Conservation (phyloP, 768 basidiomycete species). For the Boletus rufocinnamomeus region DNA sequence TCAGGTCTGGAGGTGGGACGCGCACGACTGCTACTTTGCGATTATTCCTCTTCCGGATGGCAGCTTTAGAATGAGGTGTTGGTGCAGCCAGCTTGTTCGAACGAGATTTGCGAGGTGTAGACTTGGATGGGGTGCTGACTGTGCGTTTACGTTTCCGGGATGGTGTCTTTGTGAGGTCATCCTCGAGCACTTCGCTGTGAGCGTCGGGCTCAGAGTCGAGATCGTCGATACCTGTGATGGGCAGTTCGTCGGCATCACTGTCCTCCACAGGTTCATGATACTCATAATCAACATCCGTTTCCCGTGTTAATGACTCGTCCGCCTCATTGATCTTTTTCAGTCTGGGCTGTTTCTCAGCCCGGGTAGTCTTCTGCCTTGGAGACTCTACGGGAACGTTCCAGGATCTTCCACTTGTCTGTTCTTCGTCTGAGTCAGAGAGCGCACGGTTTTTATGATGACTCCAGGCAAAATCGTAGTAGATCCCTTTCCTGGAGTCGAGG, state of each 20-base stretch:
- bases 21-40: slow-evolving; percentile 34
- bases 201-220: slow-evolving; percentile 33
- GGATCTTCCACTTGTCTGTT: slow-evolving; percentile 38
- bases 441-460: slow-evolving; percentile 45
- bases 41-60: slow-evolving; percentile 48
- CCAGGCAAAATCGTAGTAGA: slow-evolving; percentile 69
- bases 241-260: slow-evolving; percentile 27
- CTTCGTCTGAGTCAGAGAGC: slow-evolving; percentile 31
- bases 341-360: slow-evolving; percentile 24
- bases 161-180: slow-evolving; percentile 50
- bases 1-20: slow-evolving; percentile 38
- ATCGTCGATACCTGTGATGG: slow-evolving; percentile 14
- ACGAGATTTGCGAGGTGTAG: slow-evolving; percentile 39
- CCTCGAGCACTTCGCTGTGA: slow-evolving; percentile 26
- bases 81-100: slow-evolving; percentile 53
- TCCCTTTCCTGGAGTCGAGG: slow-evolving; percentile 55
- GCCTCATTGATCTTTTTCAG: slow-evolving; percentile 26
- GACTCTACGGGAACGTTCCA: slow-evolving; percentile 48
- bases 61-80: slow-evolving; percentile 77
- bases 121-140: slow-evolving; percentile 30
- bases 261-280: slow-evolving; percentile 20
- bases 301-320: slow-evolving; percentile 21
- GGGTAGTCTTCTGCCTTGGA: slow-evolving; percentile 8
- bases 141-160: slow-evolving; percentile 52
- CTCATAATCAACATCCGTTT: slow-evolving; percentile 26